A percentile compares a stretch with the other conserved stretches of the same genome.
phyloP scores from a whole-genome alignment of 345 rosid genomes.

The Rhizophora mangle region DNA sequence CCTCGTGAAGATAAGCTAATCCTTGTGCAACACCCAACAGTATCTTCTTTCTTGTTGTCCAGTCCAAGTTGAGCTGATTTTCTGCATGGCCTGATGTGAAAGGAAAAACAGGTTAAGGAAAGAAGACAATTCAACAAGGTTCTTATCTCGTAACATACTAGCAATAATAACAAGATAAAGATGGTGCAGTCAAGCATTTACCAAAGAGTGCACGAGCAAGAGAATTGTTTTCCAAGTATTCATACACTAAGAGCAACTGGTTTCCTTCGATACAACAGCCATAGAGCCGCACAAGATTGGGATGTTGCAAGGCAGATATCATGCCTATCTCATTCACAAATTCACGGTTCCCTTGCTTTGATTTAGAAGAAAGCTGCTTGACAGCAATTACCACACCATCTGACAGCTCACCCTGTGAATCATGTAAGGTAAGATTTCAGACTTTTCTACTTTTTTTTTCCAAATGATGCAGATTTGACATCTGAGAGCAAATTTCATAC shows the following conservation, averaged over 20 bases:
- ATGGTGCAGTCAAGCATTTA: slow-evolving; percentile 13
- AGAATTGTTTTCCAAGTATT: slow-evolving; percentile 60
- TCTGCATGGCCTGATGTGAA: slow-evolving; percentile 37
- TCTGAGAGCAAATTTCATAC: neutral
- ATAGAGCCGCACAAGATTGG: slow-evolving; percentile 54
- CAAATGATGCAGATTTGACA: neutral
- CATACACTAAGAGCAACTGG: slow-evolving; percentile 53
- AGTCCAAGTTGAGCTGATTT: slow-evolving; percentile 42
- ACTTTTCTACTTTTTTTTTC: neutral
- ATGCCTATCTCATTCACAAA: slow-evolving; percentile 66
- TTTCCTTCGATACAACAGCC: slow-evolving; percentile 70
- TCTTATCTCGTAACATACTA: neutral
- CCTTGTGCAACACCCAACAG: slow-evolving; percentile 54
- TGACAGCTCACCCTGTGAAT: slow-evolving; percentile 47
- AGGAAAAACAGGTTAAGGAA: neutral
- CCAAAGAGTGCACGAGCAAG: slow-evolving; percentile 66
- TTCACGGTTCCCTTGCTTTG: slow-evolving; percentile 69
- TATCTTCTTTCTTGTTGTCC: slow-evolving; percentile 54
- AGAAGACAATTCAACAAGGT: neutral
- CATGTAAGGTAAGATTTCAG: slow-evolving; percentile 4
- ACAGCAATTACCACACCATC: slow-evolving; percentile 60
- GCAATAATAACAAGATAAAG: neutral
- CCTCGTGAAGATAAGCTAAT: slow-evolving; percentile 60
- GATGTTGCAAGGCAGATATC: slow-evolving; percentile 70
- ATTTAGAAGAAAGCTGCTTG: slow-evolving; percentile 65